These are phyloP conservation scores for Linum trigynum DNA, from an alignment of 345 rosid genomes.

Conservation along the genomic window DNA sequence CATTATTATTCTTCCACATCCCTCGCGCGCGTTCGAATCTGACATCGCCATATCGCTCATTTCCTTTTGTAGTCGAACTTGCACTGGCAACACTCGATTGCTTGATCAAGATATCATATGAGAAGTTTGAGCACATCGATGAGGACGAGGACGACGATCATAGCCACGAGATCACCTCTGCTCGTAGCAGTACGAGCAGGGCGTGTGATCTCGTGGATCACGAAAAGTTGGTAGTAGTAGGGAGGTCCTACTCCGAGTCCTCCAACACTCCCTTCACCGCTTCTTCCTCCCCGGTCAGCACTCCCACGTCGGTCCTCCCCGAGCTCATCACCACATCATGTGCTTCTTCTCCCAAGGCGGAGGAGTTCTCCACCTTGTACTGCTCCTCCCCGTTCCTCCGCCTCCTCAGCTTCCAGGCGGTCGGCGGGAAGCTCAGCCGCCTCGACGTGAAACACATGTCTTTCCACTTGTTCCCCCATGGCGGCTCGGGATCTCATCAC, in stretches of 20 bases:
- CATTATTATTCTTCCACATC: too few relatives aligned
- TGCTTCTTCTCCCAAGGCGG: constrained; percentile 3
- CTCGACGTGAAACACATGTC: constrained; percentile 55
- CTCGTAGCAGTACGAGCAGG: too few relatives aligned
- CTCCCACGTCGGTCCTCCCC: constrained; percentile 48
- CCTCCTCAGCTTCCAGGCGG: constrained; percentile 51
- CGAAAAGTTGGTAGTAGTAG: constrained; percentile 5
- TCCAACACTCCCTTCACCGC: constrained; percentile 25
- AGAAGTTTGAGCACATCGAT: constrained; percentile 48
- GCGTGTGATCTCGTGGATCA: too few relatives aligned
- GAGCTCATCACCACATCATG: constrained; percentile 2
- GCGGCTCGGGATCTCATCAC: constrained; percentile 19
- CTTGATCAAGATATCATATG: constrained; percentile 43
- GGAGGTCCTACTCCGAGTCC: constrained; percentile 30
- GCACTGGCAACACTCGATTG: constrained; percentile 50
- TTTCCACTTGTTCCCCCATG: constrained; percentile 36
- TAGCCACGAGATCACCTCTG: too few relatives aligned
- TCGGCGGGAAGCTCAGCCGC: constrained; percentile 66
- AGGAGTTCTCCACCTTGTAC: constrained; percentile 13
- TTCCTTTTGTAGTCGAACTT: constrained; percentile 33
- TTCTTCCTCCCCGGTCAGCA: constrained; percentile 24
- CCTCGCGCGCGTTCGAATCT: too few relatives aligned
- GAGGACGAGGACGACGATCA: constrained; percentile 25
- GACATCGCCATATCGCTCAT: not conserved
- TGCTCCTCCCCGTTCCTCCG: constrained; percentile 27